Evolutionary conservation across 108 stramenopile species (phyloP), one percentile per base, ranked within the genome.

Genomic region (Nitzschia inconspicua): DNA sequence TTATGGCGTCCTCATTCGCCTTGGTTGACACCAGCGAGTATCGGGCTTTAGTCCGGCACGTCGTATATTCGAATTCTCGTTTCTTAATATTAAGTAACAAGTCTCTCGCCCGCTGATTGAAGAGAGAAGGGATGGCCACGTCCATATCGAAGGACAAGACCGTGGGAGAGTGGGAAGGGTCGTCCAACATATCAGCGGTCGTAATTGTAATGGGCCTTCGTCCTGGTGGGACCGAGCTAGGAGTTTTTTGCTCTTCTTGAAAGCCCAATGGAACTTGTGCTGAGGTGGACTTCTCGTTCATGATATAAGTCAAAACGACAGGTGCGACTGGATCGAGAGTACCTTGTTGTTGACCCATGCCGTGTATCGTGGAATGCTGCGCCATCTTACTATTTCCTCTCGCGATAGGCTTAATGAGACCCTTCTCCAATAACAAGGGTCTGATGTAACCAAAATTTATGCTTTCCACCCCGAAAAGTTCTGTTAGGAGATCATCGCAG

Each of bases 11-110:
- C 54, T 92, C 90, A 32, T 67, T 64, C 6, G 81, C 78, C 32
- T 72, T 62, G 19, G 74, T 74, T 2, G 86, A 66, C 42, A 82
- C 64, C 27, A 88, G 73, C 32, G 80, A 48, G 53, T 80, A 75
- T 19, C 84, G 71, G 19, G 87, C 91, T 55, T 85, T 87, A 60
- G 72, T 84, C 4, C 91, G 81, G 23, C 59, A 72, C 27, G 72
- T 73, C 9, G 85, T 83, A 51, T 89, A 93, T 42, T 93, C 91
- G 49, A 83, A 79, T 60, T 93, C 88, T 16, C 91, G 79, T 23
- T 72, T 63, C 48, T 93, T 89, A 40, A 83, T 77, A 13, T 85
- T 68, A n/a, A 84, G 85, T 25, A 89, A 57, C 5, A 89, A 47
- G 24, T 93, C 88, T 7, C 88, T 81, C 20, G 70, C 64, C 11